Base-by-base conservation (phyloP, 345 rosid species). In the Leavenworthia alabamica region DNA sequence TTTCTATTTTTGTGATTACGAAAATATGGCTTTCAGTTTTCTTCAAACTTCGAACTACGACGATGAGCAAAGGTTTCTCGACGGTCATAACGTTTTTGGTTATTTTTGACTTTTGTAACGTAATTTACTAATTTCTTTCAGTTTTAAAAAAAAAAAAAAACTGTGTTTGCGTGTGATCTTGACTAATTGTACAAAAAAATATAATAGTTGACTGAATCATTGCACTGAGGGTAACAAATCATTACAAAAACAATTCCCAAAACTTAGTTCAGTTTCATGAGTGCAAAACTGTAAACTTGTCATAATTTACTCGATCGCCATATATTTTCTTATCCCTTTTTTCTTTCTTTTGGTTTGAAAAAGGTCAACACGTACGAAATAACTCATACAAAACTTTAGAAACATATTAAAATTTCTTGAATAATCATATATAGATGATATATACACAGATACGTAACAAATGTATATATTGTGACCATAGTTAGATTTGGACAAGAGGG, bases 201-300 rank as follows among this genome's bases (percentile, higher is more conserved):
- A 6, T 7, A 13, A 17, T 31, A 46, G n/a, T 72, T 50, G 43
- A 37, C 58, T 60, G 81, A 82, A 75, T 73, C 77, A 72, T 77
- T 75, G 67, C 69, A 54, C 68, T 73, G 61, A 70, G 49, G 79
- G 60, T 76, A 70, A 68, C 74, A 69, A 67, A 72, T 73, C 75
- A 80, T 77, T 71, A 73, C 72, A 74, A 83, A 53, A 71, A 67
- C 88, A 83, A 81, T 79, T 85, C 77, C 83, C 88, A 78, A 83
- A 54, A 65, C 66, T 31, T 56, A 56, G 56, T 63, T 63, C 70
- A 70, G 69, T 63, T 71, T 57, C 70, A 71, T 70, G 65, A 70
- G 70, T 71, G 70, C 64, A 48, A 63, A 71, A 56, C 75, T 71
- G 65, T 63, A 71, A 71, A 48, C 70, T 32, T 47, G 64, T 63